Percentiles rank a stretch among this genome's conserved stretches.
phyloP scores from a whole-genome alignment of 140 eudicot species.

The Bidens hawaiensis region DNA sequence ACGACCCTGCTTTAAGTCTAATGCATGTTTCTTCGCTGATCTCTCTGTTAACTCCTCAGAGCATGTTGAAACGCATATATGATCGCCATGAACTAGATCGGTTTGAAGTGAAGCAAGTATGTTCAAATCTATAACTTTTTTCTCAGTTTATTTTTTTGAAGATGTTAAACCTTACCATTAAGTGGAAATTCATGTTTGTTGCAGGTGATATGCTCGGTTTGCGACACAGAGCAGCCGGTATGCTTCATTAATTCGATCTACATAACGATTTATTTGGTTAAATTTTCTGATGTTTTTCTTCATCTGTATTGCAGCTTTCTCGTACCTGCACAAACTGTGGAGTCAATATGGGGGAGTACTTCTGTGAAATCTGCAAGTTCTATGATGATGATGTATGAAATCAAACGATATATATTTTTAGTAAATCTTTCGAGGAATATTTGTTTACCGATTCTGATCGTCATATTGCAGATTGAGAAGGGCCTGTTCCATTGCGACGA shows the following conservation, averaged over 20 bases:
- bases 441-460: constrained; percentile 3
- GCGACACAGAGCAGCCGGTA: constrained; percentile 95
- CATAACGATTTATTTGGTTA: background rate
- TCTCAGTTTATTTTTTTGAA: too few relatives aligned
- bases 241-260: constrained; percentile 15
- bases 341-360: constrained; percentile 96
- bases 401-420: background rate
- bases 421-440: background rate
- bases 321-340: constrained; percentile 92
- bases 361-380: constrained; percentile 78
- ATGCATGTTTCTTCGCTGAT: too few relatives aligned
- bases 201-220: constrained; percentile 89
- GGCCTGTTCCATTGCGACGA: constrained; percentile 86
- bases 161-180: background rate
- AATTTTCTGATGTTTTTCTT: background rate
- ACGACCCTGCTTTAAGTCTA: too few relatives aligned
- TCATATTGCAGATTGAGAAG: constrained; percentile 59
- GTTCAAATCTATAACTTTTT: constrained; percentile 18
- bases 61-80: constrained; percentile 38
- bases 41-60: constrained; percentile 38
- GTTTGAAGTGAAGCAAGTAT: constrained; percentile 70
- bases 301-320: constrained; percentile 36
- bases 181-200: constrained; percentile 6
- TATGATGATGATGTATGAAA: constrained; percentile 82
- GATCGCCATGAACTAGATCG: constrained; percentile 84